These are phyloP conservation scores for Pyrenochaeta sp. DNA, from an alignment of 2,329 filamentous ascomycete genomes.

Conservation along the genomic window DNA sequence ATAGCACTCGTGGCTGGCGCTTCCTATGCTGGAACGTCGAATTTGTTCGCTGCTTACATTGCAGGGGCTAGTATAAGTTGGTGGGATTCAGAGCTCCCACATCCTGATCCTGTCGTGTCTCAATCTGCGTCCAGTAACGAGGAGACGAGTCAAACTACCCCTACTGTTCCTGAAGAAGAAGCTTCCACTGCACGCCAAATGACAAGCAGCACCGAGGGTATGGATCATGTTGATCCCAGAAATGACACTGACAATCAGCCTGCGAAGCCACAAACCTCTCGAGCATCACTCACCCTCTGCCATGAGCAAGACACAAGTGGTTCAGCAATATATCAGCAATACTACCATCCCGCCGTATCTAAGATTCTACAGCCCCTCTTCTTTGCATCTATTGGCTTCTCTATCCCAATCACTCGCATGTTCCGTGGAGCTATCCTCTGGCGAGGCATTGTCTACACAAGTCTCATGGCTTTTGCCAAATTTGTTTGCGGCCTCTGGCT, in stretches of 20 bases:
- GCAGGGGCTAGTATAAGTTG: conserved; percentile 67
- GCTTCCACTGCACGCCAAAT: not conserved
- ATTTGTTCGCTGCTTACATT: conserved; percentile 68
- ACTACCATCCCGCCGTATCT: conserved; percentile 56
- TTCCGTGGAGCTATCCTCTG: conserved; percentile 72
- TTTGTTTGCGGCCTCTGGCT: conserved; percentile 53
- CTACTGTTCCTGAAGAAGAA: not conserved
- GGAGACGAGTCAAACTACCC: not conserved
- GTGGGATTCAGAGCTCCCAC: conserved; percentile 61
- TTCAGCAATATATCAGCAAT: conserved; percentile 54
- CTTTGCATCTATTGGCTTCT: conserved; percentile 79
- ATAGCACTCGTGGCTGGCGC: conserved; percentile 60
- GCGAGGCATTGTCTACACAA: conserved; percentile 75
- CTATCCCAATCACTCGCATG: conserved; percentile 76
- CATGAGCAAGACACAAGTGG: conserved; percentile 22
- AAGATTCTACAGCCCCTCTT: conserved; percentile 74
- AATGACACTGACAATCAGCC: not conserved
- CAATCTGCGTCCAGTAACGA: not conserved
- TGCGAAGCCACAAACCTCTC: too few relatives aligned
- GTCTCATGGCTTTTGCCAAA: conserved; percentile 70
- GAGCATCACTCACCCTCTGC: not conserved
- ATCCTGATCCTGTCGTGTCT: conserved; percentile 14
- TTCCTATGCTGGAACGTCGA: conserved; percentile 69
- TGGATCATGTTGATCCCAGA: not conserved
- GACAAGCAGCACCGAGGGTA: not conserved